phyloP scores from a whole-genome alignment of 306 rosid species.

The Cicer pinnatifidum region DNA sequence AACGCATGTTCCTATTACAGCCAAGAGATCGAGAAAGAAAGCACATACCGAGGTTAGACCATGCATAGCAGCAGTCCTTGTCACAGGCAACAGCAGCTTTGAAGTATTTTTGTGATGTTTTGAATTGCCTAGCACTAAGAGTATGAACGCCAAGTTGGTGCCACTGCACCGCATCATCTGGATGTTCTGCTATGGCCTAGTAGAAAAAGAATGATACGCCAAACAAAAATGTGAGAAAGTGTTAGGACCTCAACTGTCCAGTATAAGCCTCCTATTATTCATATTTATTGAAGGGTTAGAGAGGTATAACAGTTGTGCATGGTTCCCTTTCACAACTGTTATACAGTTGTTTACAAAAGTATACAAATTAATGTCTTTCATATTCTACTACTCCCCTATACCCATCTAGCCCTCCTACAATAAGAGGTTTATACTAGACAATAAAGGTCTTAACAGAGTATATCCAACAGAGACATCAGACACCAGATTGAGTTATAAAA shows the following conservation, averaged over 20 bases:
- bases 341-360: no score
- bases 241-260: no score
- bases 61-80: slow-evolving; percentile 71
- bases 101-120: slow-evolving; percentile 75
- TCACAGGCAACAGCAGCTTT: slow-evolving; percentile 81
- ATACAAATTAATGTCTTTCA: no score
- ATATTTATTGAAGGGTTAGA: no score
- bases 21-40: not conserved
- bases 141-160: slow-evolving; percentile 94
- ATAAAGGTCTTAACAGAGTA: no score
- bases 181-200: slow-evolving; percentile 89
- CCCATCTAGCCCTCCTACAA: no score
- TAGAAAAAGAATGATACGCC: slow-evolving; percentile 34
- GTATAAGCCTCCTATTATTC: no score
- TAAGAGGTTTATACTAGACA: no score
- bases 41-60: slow-evolving; percentile 86
- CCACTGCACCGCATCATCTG: slow-evolving; percentile 92
- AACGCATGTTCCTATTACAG: slow-evolving; percentile 14
- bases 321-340: no score
- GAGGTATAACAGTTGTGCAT: no score
- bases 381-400: no score
- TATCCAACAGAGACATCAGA: slow-evolving; percentile 28
- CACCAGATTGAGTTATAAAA: not conserved
- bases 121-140: slow-evolving; percentile 79
- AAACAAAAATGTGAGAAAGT: slow-evolving; percentile 11